Base-by-base conservation (phyloP, 768 basidiomycete genomes). In the Agrocybe pediades region DNA sequence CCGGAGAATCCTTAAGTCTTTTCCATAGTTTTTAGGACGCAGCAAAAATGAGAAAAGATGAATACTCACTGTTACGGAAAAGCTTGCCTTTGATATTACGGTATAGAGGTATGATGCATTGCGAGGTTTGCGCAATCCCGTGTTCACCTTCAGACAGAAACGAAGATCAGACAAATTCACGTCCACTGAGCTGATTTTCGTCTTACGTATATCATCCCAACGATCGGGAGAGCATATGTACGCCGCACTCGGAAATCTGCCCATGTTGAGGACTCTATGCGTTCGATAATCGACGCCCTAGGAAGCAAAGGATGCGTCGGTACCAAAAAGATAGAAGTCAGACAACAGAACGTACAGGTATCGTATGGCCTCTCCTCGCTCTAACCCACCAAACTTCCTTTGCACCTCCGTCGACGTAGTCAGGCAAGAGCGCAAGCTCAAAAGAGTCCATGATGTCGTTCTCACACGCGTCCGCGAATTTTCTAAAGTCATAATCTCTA, bases 311-410 rank as follows among this genome's bases (percentile, higher is more conserved):
- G 13, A 23, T 23, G 23, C 21, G 21, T 29, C 25, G 17, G 16
- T n/a, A 46, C 25, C 15, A n/a, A 3, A 29, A 45, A 25, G 6
- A 27, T 16, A 9, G 21, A 9, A 40, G 41, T n/a, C 20, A 24
- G 36, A 6, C 25, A 50, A 41, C 11, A 17, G 8, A 25, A 15
- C 13, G 20, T 4, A 69, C 64, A 6, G 59, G 59, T 11, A 66
- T 69, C 1, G 42, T 48, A 39, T 69, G 67, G n/a, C 53, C 53
- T 17, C 13, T 17, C 27, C 43, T 62, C 6, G 64, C 60, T 19
- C 70, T 61, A 27, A 69, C 65, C 66, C 68, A 71, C 50, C 55
- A 59, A 17, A 61, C 36, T 15, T 65, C 63, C 9, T 48, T 16
- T 23, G 58, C 25, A 9, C 41, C 16, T 9, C 65, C 64, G 26